phyloP scores from a whole-genome alignment of 1,284 basidiomycete genomes.

The Ganoderma leucocontextum region DNA sequence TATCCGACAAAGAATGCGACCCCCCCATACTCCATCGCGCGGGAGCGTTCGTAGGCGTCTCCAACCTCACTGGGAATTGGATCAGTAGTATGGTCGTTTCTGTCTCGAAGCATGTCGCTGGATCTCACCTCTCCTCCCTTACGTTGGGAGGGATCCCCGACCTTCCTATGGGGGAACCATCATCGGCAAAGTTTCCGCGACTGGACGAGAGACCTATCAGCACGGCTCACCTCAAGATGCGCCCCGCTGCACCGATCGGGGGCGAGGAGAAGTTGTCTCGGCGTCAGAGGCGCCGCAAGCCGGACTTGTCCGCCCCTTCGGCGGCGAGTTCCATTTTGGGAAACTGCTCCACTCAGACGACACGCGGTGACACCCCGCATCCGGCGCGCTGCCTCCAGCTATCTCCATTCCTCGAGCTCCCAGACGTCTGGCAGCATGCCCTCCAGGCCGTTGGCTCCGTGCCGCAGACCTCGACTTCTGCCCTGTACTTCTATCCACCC shows the following conservation, averaged over 20 bases:
- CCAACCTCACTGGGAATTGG: neutral
- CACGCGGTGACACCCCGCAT: neutral
- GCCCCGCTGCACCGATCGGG: neutral
- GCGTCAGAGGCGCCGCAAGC: neutral
- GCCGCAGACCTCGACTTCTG: neutral
- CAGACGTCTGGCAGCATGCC: neutral
- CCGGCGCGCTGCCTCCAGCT: neutral
- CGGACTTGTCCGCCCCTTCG: no score
- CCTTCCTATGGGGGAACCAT: neutral
- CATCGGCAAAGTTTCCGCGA: neutral
- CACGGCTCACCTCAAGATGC: neutral
- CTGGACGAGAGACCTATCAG: neutral
- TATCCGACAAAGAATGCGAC: neutral
- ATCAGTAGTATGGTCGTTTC: neutral
- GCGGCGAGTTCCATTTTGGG: no score
- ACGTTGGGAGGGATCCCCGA: neutral
- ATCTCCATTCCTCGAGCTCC: neutral
- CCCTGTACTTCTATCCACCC: constrained; percentile 13
- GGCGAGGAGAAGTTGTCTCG: no score
- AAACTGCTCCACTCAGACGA: no score
- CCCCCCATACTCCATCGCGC: constrained; percentile 6
- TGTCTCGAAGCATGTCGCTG: constrained; percentile 5
- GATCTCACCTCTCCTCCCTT: neutral
- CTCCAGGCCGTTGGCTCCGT: neutral
- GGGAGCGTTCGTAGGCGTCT: neutral